These are phyloP conservation scores for Aspergillus haitiensis DNA, from an alignment of 495 filamentous ascomycete genomes.

Conservation along the genomic window DNA sequence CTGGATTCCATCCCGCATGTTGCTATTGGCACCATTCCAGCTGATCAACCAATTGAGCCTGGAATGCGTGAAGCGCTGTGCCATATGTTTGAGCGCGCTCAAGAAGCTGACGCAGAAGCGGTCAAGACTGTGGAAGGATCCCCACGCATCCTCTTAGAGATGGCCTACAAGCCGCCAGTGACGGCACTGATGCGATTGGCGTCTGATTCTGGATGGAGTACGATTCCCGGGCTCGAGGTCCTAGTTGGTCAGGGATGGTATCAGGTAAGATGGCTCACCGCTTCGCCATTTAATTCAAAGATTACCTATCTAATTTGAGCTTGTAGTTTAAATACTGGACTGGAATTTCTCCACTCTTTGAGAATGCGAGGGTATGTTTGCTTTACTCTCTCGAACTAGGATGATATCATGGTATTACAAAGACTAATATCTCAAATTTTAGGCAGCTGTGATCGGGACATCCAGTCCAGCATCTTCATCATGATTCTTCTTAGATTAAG, in stretches of 20 bases:
- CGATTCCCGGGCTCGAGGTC: slow-evolving; percentile 84
- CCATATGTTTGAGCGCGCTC: slow-evolving; percentile 57
- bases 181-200: slow-evolving; percentile 88
- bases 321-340: slow-evolving; percentile 76
- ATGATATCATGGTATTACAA: not conserved
- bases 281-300: not conserved
- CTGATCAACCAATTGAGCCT: slow-evolving; percentile 78
- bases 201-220: slow-evolving; percentile 76
- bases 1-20: slow-evolving; percentile 60
- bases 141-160: slow-evolving; percentile 74
- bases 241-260: slow-evolving; percentile 86
- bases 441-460: slow-evolving; percentile 15
- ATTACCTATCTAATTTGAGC: slow-evolving; percentile 14
- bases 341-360: slow-evolving; percentile 68
- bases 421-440: not conserved
- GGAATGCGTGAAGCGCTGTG: slow-evolving; percentile 67
- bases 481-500: not conserved
- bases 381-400: not conserved
- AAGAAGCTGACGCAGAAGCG: slow-evolving; percentile 37
- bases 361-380: slow-evolving; percentile 51
- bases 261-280: slow-evolving; percentile 40
- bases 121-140: slow-evolving; percentile 35
- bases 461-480: not conserved
- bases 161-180: slow-evolving; percentile 89
- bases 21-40: slow-evolving; percentile 88